These are phyloP conservation scores for Prototheca cutis DNA, from an alignment of 163 green algal species.

Conservation along the genomic window DNA sequence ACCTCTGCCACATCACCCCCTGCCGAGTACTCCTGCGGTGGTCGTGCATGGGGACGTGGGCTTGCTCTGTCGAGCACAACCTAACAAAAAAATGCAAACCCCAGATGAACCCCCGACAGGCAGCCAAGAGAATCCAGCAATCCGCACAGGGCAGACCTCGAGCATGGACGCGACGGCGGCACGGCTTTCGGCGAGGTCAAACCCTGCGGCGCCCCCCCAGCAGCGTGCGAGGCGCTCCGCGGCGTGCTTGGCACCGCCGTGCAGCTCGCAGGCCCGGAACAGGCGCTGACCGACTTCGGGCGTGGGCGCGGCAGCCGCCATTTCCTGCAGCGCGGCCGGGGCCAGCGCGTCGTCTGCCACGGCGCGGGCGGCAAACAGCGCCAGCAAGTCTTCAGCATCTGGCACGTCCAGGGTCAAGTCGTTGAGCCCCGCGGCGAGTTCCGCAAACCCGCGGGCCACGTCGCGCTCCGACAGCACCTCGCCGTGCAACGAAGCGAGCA, in stretches of 20 bases:
- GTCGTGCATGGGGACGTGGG: slow-evolving; percentile 10
- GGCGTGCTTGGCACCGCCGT: slow-evolving; percentile 56
- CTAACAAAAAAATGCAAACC: too few relatives aligned
- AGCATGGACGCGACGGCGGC: slow-evolving; percentile 50
- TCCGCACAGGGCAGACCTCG: slow-evolving; percentile 12
- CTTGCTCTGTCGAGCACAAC: neutral
- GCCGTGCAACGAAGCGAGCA: slow-evolving; percentile 64
- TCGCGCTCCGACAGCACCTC: slow-evolving; percentile 24
- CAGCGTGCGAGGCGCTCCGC: slow-evolving; percentile 76
- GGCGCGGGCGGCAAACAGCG: slow-evolving; percentile 47
- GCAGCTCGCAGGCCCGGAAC: neutral
- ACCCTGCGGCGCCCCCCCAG: slow-evolving; percentile 61
- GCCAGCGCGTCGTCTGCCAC: slow-evolving; percentile 85
- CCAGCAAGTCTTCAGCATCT: slow-evolving; percentile 39
- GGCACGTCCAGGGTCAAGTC: slow-evolving; percentile 89
- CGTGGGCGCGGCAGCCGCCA: slow-evolving; percentile 51
- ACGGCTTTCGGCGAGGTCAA: slow-evolving; percentile 46
- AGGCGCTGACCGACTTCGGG: slow-evolving; percentile 17
- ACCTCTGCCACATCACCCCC: slow-evolving; percentile 64
- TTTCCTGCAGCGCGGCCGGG: slow-evolving; percentile 55
- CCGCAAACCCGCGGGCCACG: slow-evolving; percentile 55
- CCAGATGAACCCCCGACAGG: too few relatives aligned
- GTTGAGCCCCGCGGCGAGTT: slow-evolving; percentile 58
- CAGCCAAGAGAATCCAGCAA: too few relatives aligned
- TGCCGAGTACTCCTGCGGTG: slow-evolving; percentile 45